These are phyloP conservation scores for Escovopsis sp. DNA, from an alignment of 2,329 filamentous ascomycete species.

Conservation along the genomic window DNA sequence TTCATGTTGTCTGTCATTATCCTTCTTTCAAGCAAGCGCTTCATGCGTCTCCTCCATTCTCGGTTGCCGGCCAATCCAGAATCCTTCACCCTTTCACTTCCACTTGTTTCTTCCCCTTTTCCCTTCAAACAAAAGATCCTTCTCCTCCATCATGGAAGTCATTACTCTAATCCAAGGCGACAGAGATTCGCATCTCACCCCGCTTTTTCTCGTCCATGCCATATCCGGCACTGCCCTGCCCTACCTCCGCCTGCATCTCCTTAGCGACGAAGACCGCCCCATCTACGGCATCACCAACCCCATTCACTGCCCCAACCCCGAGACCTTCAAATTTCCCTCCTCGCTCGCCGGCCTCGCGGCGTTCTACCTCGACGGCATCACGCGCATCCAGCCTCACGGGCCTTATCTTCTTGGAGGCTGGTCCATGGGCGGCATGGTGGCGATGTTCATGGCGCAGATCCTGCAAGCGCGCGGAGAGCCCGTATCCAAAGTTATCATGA, in stretches of 20 bases:
- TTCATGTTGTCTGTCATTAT: neutral
- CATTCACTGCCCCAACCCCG: conserved; percentile 7
- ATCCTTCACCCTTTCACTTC: neutral
- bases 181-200: conserved; percentile 8
- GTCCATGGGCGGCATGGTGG: conserved; percentile 14
- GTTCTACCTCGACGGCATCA: conserved; percentile 9
- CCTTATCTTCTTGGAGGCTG: conserved; percentile 12
- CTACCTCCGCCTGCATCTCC: conserved; percentile 9
- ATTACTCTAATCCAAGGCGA: conserved; percentile 11
- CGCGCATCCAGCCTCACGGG: conserved; percentile 9
- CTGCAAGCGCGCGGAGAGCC: conserved; percentile 7
- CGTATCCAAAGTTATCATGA: conserved; percentile 12
- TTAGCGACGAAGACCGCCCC: conserved; percentile 9
- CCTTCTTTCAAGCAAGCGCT: neutral
- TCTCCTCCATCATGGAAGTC: conserved; percentile 8
- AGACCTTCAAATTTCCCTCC: conserved; percentile 8
- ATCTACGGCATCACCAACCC: conserved; percentile 12
- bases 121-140: neutral
- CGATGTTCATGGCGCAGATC: conserved; percentile 12
- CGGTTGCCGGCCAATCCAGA: neutral
- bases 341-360: conserved; percentile 9
- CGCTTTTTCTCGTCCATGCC: conserved; percentile 11
- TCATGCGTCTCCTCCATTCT: neutral
- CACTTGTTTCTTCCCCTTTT: neutral
- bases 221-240: conserved; percentile 11